Evolutionary conservation across 2,329 filamentous ascomycete genomes (phyloP).

Genomic region (Cordyceps fumosorosea): DNA sequence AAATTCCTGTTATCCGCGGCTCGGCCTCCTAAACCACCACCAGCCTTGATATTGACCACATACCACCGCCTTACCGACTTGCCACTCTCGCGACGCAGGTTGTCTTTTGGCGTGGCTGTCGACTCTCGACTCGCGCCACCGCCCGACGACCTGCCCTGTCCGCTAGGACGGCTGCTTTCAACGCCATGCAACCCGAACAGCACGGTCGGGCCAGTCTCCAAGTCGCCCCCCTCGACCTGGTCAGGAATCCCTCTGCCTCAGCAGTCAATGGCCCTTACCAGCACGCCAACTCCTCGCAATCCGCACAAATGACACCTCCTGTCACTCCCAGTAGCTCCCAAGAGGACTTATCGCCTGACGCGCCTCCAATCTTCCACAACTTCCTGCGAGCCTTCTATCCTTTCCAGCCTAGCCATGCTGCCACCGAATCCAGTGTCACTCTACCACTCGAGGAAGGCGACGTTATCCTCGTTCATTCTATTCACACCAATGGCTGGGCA

Average conservation of each 20-base stretch:
- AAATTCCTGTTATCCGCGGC: not conserved
- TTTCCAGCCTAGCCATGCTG: conserved; percentile 72
- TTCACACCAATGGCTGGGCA: conserved; percentile 97
- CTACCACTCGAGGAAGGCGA: conserved; percentile 85
- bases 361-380: conserved; percentile 75
- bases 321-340: conserved; percentile 64
- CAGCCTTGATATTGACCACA: not conserved
- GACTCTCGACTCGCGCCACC: conserved; percentile 11
- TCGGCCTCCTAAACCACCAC: not conserved
- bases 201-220: conserved; percentile 51
- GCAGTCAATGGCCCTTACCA: conserved; percentile 25
- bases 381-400: conserved; percentile 92
- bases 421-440: conserved; percentile 81
- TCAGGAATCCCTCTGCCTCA: conserved; percentile 32
- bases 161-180: not conserved
- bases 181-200: conserved; percentile 25
- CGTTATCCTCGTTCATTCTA: conserved; percentile 87
- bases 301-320: conserved; percentile 68
- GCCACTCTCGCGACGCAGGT: not conserved
- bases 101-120: conserved; percentile 13
- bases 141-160: conserved; percentile 10
- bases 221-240: conserved; percentile 52
- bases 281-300: conserved; percentile 32
- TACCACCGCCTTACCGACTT: not conserved
- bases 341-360: conserved; percentile 45